These are phyloP conservation scores for Alternaria solani DNA, from an alignment of 2,329 filamentous ascomycete species.

Conservation along the genomic window DNA sequence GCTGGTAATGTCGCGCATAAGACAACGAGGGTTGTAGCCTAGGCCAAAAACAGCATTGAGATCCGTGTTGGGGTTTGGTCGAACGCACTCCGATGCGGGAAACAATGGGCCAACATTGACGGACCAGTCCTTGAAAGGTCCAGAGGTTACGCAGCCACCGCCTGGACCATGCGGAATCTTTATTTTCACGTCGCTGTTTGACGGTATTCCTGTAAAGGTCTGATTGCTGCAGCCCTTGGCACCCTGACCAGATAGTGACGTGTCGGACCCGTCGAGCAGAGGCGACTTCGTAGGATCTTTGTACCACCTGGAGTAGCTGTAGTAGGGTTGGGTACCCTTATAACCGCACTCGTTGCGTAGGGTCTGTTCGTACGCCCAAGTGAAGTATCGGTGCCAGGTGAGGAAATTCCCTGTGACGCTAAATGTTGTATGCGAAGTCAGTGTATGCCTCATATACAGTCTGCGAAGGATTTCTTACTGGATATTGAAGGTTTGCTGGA, in stretches of 20 bases:
- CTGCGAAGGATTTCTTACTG: slow-evolving; percentile 11
- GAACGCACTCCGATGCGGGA: slow-evolving; percentile 29
- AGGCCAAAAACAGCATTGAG: slow-evolving; percentile 25
- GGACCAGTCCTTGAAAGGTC: slow-evolving; percentile 58
- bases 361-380: slow-evolving; percentile 36
- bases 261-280: slow-evolving; percentile 63
- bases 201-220: slow-evolving; percentile 31
- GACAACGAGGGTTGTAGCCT: slow-evolving; percentile 50
- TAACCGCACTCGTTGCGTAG: slow-evolving; percentile 39
- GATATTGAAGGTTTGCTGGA: slow-evolving; percentile 35
- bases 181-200: slow-evolving; percentile 30
- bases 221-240: slow-evolving; percentile 30
- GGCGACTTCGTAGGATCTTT: slow-evolving; percentile 53
- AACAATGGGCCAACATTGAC: slow-evolving; percentile 59
- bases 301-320: slow-evolving; percentile 36
- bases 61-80: slow-evolving; percentile 38
- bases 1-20: slow-evolving; percentile 47
- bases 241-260: slow-evolving; percentile 57
- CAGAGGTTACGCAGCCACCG: slow-evolving; percentile 62
- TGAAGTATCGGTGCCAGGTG: slow-evolving; percentile 36
- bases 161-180: slow-evolving; percentile 59
- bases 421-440: not conserved
- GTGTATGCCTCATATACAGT: not conserved
- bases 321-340: slow-evolving; percentile 31
- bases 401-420: slow-evolving; percentile 35